Conservation (phyloP, 1,284 basidiomycete genomes). For the Cryptococcus amylolentus region DNA sequence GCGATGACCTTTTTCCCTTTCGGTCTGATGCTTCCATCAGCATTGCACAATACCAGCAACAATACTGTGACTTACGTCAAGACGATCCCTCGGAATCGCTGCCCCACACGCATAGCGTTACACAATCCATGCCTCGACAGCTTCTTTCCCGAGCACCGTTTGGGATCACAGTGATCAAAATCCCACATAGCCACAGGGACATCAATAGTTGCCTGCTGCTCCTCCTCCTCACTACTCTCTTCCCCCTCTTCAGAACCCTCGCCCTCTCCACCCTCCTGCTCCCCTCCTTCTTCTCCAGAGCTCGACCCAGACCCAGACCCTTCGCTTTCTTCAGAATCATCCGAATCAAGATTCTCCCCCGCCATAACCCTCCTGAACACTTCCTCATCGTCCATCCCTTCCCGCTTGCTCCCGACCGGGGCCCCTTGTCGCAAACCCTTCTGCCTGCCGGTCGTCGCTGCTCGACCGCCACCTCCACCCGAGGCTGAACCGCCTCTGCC, state of each 20-base stretch:
- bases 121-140: conserved; percentile 81
- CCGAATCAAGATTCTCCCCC: conserved; percentile 8
- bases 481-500: conserved; percentile 20
- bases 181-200: conserved; percentile 91
- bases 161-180: conserved; percentile 95
- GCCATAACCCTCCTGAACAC: conserved; percentile 26
- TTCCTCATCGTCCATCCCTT: conserved; percentile 24
- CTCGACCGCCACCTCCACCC: conserved; percentile 19
- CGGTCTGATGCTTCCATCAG: conserved; percentile 58
- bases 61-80: conserved; percentile 65
- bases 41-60: not conserved
- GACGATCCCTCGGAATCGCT: conserved; percentile 85
- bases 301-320: conserved; percentile 8
- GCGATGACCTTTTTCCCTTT: conserved; percentile 77
- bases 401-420: conserved; percentile 4
- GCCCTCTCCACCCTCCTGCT: not conserved
- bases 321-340: conserved; percentile 1
- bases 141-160: conserved; percentile 92
- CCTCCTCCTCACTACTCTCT: conserved; percentile 32
- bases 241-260: conserved; percentile 41
- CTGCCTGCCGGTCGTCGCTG: conserved; percentile 30
- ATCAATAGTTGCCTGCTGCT: conserved; percentile 51
- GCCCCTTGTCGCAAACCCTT: conserved; percentile 17
- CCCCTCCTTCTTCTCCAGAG: not conserved
- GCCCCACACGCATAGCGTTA: conserved; percentile 75